phyloP scores from a whole-genome alignment of 371 early-diverging fungal species.

The Rhizopus stolonifer region DNA sequence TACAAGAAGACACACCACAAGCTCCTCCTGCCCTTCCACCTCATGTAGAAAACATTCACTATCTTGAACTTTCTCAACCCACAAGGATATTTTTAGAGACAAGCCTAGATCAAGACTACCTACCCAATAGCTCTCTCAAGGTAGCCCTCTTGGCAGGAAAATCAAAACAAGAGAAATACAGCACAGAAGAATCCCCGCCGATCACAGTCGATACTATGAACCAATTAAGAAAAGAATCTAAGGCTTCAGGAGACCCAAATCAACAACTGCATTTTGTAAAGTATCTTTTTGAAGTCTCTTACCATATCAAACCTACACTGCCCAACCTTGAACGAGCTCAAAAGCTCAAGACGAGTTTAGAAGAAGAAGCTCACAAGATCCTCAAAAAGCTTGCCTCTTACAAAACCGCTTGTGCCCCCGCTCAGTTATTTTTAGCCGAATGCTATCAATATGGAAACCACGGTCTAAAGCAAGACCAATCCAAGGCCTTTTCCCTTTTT shows the following conservation, averaged over 20 bases:
- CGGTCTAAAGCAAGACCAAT: constrained; percentile 76
- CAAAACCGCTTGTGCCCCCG: constrained; percentile 71
- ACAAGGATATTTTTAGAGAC: too few species aligned
- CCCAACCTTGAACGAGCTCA: constrained; percentile 58
- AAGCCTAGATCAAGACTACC: constrained; percentile 15
- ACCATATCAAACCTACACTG: constrained; percentile 47
- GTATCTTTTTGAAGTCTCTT: constrained; percentile 58
- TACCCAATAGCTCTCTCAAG: constrained; percentile 19
- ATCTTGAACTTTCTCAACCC: too few species aligned
- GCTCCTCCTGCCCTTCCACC: too few species aligned
- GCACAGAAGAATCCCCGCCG: constrained; percentile 23
- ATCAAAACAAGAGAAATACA: constrained; percentile 4
- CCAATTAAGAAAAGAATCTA: constrained; percentile 69
- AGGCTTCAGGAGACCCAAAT: constrained; percentile 67
- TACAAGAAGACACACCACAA: too few species aligned
- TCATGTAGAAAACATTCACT: too few species aligned
- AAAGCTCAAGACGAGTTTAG: constrained; percentile 62
- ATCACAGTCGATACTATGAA: constrained; percentile 64
- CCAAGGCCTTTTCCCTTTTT: constrained; percentile 88
- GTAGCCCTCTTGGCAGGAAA: constrained; percentile 15
- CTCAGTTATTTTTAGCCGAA: constrained; percentile 89
- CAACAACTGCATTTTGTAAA: constrained; percentile 79
- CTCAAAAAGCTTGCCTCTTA: constrained; percentile 67
- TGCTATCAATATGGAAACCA: constrained; percentile 76
- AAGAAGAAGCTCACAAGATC: constrained; percentile 65